Conservation (phyloP, 2,329 filamentous ascomycete species). For the Rhytidhysteron rufulum region DNA sequence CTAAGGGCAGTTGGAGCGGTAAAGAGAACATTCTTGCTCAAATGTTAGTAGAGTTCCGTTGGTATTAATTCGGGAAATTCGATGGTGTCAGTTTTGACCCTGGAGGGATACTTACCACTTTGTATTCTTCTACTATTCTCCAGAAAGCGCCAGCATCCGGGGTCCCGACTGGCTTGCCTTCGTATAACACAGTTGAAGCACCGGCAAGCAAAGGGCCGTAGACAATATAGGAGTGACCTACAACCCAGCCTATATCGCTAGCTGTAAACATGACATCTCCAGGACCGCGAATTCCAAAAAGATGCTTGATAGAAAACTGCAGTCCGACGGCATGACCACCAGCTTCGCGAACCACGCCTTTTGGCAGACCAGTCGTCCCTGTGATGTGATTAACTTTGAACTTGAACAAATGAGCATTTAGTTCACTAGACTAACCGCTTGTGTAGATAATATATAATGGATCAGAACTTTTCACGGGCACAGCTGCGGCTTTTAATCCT, state of each 20-base stretch:
- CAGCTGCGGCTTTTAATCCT: conserved; percentile 66
- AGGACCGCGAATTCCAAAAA: conserved; percentile 78
- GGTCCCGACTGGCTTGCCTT: conserved; percentile 90
- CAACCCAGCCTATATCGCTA: conserved; percentile 90
- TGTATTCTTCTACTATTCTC: conserved; percentile 79
- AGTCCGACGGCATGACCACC: conserved; percentile 85
- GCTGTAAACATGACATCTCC: conserved; percentile 79
- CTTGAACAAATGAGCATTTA: neutral
- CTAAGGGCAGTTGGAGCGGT: conserved; percentile 85
- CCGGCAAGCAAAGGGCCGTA: conserved; percentile 84
- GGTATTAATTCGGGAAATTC: too few relatives aligned
- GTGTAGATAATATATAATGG: conserved; percentile 90
- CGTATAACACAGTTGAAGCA: conserved; percentile 81
- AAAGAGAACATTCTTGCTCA: too few relatives aligned
- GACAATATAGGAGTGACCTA: conserved; percentile 79
- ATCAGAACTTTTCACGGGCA: conserved; percentile 74
- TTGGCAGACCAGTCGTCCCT: conserved; percentile 74
- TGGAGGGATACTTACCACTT: conserved; percentile 70
- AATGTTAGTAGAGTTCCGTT: too few relatives aligned
- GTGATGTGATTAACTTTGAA: too few relatives aligned
- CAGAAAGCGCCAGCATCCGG: conserved; percentile 86
- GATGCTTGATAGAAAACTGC: conserved; percentile 74
- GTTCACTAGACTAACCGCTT: conserved; percentile 46
- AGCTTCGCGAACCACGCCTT: conserved; percentile 77
- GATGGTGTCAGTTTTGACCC: too few relatives aligned